Evolutionary conservation across 2,329 filamentous ascomycete species (phyloP).

Genomic region (Cytospora piceicola): DNA sequence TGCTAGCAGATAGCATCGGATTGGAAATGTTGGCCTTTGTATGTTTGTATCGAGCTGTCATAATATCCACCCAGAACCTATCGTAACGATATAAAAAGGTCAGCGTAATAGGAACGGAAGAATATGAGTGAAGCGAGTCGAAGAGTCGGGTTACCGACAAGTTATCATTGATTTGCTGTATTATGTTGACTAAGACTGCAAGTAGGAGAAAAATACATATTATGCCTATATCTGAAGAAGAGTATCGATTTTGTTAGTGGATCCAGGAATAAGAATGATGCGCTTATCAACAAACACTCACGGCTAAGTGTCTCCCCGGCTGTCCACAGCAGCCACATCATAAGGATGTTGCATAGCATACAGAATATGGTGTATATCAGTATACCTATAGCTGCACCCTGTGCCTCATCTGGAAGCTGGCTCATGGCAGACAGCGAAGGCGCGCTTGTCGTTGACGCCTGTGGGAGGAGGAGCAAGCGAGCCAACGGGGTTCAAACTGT

Average conservation of each 20-base stretch:
- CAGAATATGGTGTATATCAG: conserved; percentile 17
- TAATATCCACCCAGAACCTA: conserved; percentile 18
- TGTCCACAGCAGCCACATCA: conserved; percentile 24
- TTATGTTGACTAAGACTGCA: conserved; percentile 6
- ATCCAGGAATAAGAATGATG: not conserved
- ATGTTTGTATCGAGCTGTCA: conserved; percentile 11
- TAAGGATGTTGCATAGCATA: conserved; percentile 18
- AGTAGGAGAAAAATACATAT: conserved; percentile 14
- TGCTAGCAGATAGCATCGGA: conserved; percentile 13
- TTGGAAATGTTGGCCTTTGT: conserved; percentile 6
- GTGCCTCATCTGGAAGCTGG: conserved; percentile 17
- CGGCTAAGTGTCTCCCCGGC: conserved; percentile 17
- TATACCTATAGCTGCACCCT: conserved; percentile 8
- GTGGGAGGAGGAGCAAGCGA: not conserved
- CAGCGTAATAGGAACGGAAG: not conserved
- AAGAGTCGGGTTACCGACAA: not conserved
- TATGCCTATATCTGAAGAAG: conserved; percentile 15
- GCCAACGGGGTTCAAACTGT: not conserved
- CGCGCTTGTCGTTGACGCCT: not conserved
- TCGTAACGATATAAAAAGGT: not conserved
- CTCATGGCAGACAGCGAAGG: conserved; percentile 8
- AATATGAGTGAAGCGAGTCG: not conserved
- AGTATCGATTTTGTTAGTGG: not conserved
- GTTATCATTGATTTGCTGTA: conserved; percentile 20
- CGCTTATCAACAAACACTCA: not conserved